Evolutionary conservation across 2,329 filamentous ascomycete species (phyloP).

Genomic region (Drechslerella dactyloides): DNA sequence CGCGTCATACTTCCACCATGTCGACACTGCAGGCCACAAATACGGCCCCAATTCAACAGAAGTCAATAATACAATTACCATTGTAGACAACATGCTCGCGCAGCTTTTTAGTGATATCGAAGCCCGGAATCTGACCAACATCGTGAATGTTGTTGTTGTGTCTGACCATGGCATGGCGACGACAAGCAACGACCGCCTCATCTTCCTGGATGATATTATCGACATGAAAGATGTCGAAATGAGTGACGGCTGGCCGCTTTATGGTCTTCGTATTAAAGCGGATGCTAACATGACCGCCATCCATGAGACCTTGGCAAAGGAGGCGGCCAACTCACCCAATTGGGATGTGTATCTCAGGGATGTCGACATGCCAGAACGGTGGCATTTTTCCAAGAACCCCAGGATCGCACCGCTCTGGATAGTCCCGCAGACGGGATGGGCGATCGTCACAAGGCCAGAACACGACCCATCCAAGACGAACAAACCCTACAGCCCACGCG

Average conservation of each 20-base stretch:
- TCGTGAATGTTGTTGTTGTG: constrained; percentile 95
- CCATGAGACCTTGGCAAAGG: constrained; percentile 64
- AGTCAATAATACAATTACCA: constrained; percentile 75
- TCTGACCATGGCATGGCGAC: constrained; percentile 99
- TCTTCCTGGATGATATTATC: constrained; percentile 89
- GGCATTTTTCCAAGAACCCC: constrained; percentile 85
- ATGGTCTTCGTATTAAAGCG: constrained; percentile 77
- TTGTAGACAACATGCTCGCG: constrained; percentile 84
- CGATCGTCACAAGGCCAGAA: constrained; percentile 79
- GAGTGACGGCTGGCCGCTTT: constrained; percentile 91
- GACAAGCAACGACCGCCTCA: constrained; percentile 76
- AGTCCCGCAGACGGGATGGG: constrained; percentile 89
- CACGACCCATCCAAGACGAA: constrained; percentile 73
- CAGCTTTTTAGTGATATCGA: constrained; percentile 77
- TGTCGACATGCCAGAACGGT: constrained; percentile 86
- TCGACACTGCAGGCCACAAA: constrained; percentile 83
- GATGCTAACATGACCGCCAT: constrained; percentile 69
- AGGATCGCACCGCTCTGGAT: constrained; percentile 96
- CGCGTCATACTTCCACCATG: constrained; percentile 90
- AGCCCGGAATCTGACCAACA: constrained; percentile 79
- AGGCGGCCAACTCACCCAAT: constrained; percentile 66
- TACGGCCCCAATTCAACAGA: constrained; percentile 96
- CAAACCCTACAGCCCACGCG: constrained; percentile 73
- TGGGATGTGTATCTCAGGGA: constrained; percentile 88
- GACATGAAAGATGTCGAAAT: constrained; percentile 79